These are phyloP conservation scores for Umbellularia californica DNA, from an alignment of 164 flowering plant species.

Conservation along the genomic window DNA sequence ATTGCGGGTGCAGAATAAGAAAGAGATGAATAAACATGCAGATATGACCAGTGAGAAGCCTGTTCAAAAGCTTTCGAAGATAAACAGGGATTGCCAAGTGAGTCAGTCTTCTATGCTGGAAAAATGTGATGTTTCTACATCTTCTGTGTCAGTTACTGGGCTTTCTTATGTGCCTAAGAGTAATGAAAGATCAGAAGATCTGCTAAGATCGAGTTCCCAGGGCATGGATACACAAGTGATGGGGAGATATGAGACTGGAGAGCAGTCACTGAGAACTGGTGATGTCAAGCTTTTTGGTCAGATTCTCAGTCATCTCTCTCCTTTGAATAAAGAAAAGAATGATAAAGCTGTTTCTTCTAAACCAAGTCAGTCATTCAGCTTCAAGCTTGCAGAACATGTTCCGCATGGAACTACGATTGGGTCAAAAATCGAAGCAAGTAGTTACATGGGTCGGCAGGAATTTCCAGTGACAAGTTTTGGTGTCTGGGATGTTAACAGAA, in stretches of 20 bases:
- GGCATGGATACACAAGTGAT: not conserved
- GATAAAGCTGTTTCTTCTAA: conserved; percentile 18
- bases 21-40: conserved; percentile 33
- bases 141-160: conserved; percentile 26
- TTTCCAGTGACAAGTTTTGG: conserved; percentile 51
- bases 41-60: conserved; percentile 15
- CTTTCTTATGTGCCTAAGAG: conserved; percentile 23
- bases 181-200: conserved; percentile 21
- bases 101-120: conserved; percentile 19
- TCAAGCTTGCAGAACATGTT: conserved; percentile 26
- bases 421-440: conserved; percentile 30
- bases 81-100: conserved; percentile 17
- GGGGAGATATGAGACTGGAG: conserved; percentile 38
- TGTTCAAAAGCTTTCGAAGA: conserved; percentile 19
- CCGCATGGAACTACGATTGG: conserved; percentile 22
- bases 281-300: conserved; percentile 84
- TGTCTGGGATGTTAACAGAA: conserved; percentile 72
- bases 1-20: conserved; percentile 25
- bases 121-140: conserved; percentile 33
- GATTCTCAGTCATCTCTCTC: conserved; percentile 50
- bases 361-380: conserved; percentile 22
- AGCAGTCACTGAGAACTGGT: conserved; percentile 39
- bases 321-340: conserved; percentile 30
- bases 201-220: conserved; percentile 22
- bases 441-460: conserved; percentile 37